These are phyloP conservation scores for Colletotrichum shisoi DNA, from an alignment of 2,329 filamentous ascomycete genomes.

Conservation along the genomic window DNA sequence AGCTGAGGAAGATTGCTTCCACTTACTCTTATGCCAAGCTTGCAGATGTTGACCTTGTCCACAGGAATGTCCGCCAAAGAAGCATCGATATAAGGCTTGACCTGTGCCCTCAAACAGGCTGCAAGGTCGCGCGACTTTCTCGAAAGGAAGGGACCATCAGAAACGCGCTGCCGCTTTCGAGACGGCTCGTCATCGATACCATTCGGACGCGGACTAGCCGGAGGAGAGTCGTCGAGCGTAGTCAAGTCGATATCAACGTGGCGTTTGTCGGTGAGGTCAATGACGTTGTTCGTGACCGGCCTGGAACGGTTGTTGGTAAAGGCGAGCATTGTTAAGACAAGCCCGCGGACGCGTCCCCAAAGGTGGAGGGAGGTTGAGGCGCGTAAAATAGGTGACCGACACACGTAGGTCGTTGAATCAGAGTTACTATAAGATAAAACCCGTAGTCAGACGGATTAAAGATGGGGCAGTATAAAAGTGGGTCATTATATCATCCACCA, in stretches of 20 bases:
- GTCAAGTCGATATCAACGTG: conserved; percentile 44
- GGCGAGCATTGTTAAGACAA: neutral
- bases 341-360: conserved; percentile 1
- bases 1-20: neutral
- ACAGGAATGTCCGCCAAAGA: conserved; percentile 43
- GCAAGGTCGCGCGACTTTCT: conserved; percentile 38
- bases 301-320: neutral
- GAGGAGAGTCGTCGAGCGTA: conserved; percentile 37
- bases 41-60: conserved; percentile 42
- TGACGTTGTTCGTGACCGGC: neutral
- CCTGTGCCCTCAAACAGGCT: conserved; percentile 45
- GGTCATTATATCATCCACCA: neutral
- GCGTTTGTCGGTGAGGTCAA: neutral
- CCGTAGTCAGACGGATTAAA: neutral
- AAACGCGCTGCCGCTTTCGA: conserved; percentile 47
- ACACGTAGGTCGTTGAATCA: neutral
- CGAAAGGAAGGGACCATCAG: conserved; percentile 31
- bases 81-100: conserved; percentile 47
- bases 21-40: conserved; percentile 47
- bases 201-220: conserved; percentile 20
- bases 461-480: neutral
- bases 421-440: neutral
- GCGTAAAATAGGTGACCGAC: conserved; percentile 1
- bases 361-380: neutral
- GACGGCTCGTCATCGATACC: conserved; percentile 42